phyloP scores from a whole-genome alignment of 345 rosid genomes.

The Isatis tinctoria region DNA sequence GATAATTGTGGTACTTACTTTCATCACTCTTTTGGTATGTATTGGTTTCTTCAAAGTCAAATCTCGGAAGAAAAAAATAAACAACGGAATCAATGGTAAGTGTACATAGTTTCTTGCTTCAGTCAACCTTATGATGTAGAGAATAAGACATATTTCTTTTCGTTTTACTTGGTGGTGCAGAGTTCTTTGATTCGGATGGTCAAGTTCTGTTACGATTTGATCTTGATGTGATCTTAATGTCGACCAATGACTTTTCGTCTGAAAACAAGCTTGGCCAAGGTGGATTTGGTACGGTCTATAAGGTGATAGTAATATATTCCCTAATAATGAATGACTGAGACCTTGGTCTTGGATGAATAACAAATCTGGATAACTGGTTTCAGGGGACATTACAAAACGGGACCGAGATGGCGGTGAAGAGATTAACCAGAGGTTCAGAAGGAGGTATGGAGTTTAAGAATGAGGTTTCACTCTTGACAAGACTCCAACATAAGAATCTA shows the following conservation, averaged over 20 bases:
- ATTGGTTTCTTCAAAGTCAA: not conserved
- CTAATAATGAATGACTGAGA: not conserved
- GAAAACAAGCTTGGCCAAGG: conserved; percentile 37
- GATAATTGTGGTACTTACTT: conserved; percentile 15
- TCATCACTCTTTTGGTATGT: not conserved
- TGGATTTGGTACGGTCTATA: conserved; percentile 39
- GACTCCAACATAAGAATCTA: no score
- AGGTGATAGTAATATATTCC: conserved; percentile 16
- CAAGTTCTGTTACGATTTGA: conserved; percentile 9
- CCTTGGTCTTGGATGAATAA: not conserved
- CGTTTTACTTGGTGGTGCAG: not conserved
- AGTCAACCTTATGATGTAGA: not conserved
- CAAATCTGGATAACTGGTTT: not conserved
- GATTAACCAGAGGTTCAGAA: not conserved
- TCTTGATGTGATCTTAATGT: not conserved
- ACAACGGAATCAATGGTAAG: not conserved
- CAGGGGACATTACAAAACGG: conserved; percentile 38
- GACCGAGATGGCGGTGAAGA: conserved; percentile 42
- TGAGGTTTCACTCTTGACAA: no score
- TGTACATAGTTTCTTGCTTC: not conserved
- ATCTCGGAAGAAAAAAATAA: not conserved
- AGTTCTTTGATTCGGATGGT: not conserved
- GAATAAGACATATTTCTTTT: not conserved
- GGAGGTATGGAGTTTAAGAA: no score
- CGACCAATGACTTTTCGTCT: conserved; percentile 23